A percentile compares a stretch with the other conserved stretches of the same genome.
These are phyloP conservation scores for Gossypium anomalum DNA, from an alignment of 345 rosid species.

Conservation along the genomic window DNA sequence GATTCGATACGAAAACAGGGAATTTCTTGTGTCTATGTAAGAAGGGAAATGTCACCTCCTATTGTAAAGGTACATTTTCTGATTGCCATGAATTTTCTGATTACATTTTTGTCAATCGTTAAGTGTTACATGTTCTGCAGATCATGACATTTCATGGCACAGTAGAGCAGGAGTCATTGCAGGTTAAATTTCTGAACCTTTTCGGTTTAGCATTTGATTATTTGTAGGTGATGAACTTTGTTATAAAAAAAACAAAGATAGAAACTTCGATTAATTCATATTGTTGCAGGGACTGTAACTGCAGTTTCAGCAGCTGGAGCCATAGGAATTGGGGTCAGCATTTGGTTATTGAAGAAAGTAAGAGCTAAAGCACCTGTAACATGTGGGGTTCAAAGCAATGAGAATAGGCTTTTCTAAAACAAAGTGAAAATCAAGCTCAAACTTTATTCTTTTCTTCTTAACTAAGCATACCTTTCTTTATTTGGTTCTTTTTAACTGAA, in stretches of 20 bases:
- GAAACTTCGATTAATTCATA: not conserved
- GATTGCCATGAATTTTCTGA: not conserved
- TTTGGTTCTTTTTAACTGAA: constrained; percentile 5
- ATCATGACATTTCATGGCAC: constrained; percentile 31
- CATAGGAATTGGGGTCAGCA: constrained; percentile 67
- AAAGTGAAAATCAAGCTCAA: not conserved
- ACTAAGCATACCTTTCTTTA: not conserved
- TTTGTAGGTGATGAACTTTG: not conserved
- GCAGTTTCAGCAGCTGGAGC: constrained; percentile 77
- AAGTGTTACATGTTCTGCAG: constrained; percentile 29
- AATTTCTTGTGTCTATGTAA: constrained; percentile 62
- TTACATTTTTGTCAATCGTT: not conserved
- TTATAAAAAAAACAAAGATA: not conserved
- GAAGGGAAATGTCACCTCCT: constrained; percentile 56
- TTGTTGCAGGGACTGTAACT: constrained; percentile 53
- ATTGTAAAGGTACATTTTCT: constrained; percentile 50
- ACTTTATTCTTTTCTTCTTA: constrained; percentile 15
- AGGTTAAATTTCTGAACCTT: constrained; percentile 29
- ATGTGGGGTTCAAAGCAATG: constrained; percentile 79
- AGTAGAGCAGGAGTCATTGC: constrained; percentile 46
- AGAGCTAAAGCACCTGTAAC: constrained; percentile 83
- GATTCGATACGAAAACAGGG: constrained; percentile 54
- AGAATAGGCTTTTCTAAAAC: constrained; percentile 65
- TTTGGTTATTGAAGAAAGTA: constrained; percentile 75
- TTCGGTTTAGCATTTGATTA: not conserved